Evolutionary conservation across 2,329 filamentous ascomycete genomes (phyloP).

Genomic region (Ceratocystis diversiconidia): DNA sequence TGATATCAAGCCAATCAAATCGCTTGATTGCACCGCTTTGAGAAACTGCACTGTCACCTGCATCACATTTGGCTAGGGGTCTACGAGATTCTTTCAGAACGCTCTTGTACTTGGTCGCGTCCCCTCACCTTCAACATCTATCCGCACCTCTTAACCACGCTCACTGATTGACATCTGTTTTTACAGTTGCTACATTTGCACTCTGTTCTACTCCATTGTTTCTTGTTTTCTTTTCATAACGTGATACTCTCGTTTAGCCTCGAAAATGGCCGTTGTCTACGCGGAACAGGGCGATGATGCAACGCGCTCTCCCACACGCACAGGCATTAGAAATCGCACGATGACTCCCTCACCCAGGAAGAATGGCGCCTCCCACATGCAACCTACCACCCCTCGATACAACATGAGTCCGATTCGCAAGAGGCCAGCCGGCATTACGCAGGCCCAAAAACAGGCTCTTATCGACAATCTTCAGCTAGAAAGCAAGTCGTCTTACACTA

Average conservation of each 20-base stretch:
- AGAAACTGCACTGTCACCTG: slow-evolving; percentile 11
- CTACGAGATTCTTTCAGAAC: not conserved
- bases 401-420: slow-evolving; percentile 49
- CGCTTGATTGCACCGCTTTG: slow-evolving; percentile 10
- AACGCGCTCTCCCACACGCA: slow-evolving; percentile 18
- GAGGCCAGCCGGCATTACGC: slow-evolving; percentile 45
- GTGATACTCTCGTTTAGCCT: not conserved
- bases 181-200: not conserved
- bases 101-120: not conserved
- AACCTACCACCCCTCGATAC: slow-evolving; percentile 27
- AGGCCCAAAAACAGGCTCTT: slow-evolving; percentile 67
- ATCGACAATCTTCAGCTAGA: slow-evolving; percentile 85
- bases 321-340: slow-evolving; percentile 30
- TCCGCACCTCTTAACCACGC: not conserved
- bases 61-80: slow-evolving; percentile 4
- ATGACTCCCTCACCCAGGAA: slow-evolving; percentile 25
- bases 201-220: not conserved
- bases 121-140: not conserved
- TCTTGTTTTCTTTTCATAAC: not conserved
- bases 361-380: slow-evolving; percentile 18
- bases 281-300: slow-evolving; percentile 24
- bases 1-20: slow-evolving; percentile 12
- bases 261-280: slow-evolving; percentile 34
- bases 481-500: slow-evolving; percentile 38
- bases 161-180: not conserved